Conservation (phyloP, 495 filamentous ascomycete genomes). For the Echria macrotheca region DNA sequence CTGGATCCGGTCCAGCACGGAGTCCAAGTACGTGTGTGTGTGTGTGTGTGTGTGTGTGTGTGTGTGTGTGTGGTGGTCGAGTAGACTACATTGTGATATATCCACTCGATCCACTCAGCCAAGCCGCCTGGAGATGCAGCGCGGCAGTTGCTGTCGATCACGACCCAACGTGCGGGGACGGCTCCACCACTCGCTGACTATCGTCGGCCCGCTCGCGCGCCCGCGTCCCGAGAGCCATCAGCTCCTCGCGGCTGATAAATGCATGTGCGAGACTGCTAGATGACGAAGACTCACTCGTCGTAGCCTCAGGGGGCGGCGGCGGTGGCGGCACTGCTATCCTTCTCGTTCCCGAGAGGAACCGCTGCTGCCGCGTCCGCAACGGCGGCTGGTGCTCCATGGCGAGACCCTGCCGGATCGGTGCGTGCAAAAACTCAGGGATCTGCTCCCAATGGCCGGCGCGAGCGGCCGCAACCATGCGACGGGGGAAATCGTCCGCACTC, state of each 20-base stretch:
- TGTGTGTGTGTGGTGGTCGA: too few relatives aligned
- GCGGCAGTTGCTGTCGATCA: too few relatives aligned
- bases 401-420: slow-evolving; percentile 38
- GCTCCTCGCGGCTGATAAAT: neutral
- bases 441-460: slow-evolving; percentile 48
- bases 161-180: slow-evolving; percentile 4
- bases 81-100: too few relatives aligned
- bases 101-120: too few relatives aligned
- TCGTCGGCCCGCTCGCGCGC: slow-evolving; percentile 1
- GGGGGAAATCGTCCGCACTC: slow-evolving; percentile 34
- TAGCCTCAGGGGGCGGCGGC: neutral
- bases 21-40: too few relatives aligned
- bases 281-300: neutral
- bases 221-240: neutral
- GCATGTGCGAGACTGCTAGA: neutral
- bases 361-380: neutral
- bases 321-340: slow-evolving; percentile 3
- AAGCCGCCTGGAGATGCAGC: too few relatives aligned
- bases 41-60: too few relatives aligned
- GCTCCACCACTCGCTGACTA: neutral
- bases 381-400: slow-evolving; percentile 2
- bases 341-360: too few relatives aligned
- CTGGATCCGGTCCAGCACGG: too few relatives aligned
- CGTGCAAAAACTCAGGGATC: slow-evolving; percentile 45
- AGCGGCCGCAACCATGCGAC: slow-evolving; percentile 39